These are phyloP conservation scores for Arthrobotrys entomopaga DNA, from an alignment of 2,329 filamentous ascomycete genomes.

Conservation along the genomic window DNA sequence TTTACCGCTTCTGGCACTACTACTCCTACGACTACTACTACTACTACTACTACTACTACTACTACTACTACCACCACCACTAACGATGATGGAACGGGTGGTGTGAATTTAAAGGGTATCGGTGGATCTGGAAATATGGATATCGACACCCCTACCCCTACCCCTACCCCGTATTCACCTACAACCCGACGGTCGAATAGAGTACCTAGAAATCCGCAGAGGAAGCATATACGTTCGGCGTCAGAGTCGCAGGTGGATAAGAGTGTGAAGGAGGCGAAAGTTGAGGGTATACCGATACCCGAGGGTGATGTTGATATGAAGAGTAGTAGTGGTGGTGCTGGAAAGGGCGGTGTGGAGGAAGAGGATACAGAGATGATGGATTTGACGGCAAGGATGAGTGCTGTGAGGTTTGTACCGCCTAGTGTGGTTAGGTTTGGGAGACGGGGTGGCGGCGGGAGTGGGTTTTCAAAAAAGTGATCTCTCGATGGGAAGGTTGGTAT, in stretches of 20 bases:
- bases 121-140: constrained; percentile 20
- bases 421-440: constrained; percentile 45
- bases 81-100: not conserved
- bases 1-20: not conserved
- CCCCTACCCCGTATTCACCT: not conserved
- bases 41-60: too few relatives aligned
- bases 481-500: not conserved
- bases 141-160: constrained; percentile 5
- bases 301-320: too few relatives aligned
- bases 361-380: constrained; percentile 46
- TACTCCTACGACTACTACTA: too few relatives aligned
- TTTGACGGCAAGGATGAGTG: constrained; percentile 37
- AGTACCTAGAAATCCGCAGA: not conserved
- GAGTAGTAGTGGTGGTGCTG: too few relatives aligned
- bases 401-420: constrained; percentile 41
- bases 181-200: not conserved
- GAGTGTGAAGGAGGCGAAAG: constrained; percentile 1
- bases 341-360: not conserved
- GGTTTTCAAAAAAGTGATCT: constrained; percentile 32
- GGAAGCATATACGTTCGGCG: constrained; percentile 16
- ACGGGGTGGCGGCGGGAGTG: constrained; percentile 25
- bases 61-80: not conserved
- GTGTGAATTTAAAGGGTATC: not conserved
- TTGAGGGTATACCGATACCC: not conserved
- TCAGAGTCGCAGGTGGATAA: constrained; percentile 20